Base-by-base conservation (phyloP, 345 rosid species). In the Streptanthus diversifolius region DNA sequence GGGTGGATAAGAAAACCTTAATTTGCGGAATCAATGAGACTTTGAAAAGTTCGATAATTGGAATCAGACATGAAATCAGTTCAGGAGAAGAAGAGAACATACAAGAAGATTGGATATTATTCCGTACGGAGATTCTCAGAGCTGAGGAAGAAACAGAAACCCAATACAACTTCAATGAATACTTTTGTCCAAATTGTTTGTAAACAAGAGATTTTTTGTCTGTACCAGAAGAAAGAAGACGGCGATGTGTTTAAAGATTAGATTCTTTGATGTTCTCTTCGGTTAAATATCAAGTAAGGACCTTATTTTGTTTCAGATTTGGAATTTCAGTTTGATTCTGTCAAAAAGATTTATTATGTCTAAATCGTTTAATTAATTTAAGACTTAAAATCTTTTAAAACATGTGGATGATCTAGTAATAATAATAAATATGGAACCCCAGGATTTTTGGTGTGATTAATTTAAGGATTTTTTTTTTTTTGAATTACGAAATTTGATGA, bases 181-280 rank as follows among this genome's bases (percentile, higher is more conserved):
- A 24, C 29, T 66, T 40, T 71, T 48, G 18, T 48, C 8, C 11
- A 21, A 19, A 30, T 30, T 63, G 56, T 30, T 40, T 57, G 41
- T 54, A 22, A n/a, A 30, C 45, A 41, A 21, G 30, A 33, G 13
- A 45, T 25, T 24, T 29, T 3, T 55, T 63, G 70, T 63, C 36
- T 30, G 70, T 54, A 21, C 8, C 25, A 41, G 60, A 41, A 49
- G 75, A 29, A 29, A 71, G 61, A 58, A 45, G 66, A 48, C 67
- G 68, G 41, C 68, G 68, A 60, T 3, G 60, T 48, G 37, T 35
- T 32, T 29, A 41, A 48, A 54, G 43, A 43, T 24, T 41, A 25
- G 54, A 44, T n/a, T 14, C 65, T 44, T 70, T 36, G 75, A 59
- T 43, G 17, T 37, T 61, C 12, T 62, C 62, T 61, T 39, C 41